These are phyloP conservation scores for Talaromyces thailandensis DNA, from an alignment of 495 filamentous ascomycete species.

Conservation along the genomic window DNA sequence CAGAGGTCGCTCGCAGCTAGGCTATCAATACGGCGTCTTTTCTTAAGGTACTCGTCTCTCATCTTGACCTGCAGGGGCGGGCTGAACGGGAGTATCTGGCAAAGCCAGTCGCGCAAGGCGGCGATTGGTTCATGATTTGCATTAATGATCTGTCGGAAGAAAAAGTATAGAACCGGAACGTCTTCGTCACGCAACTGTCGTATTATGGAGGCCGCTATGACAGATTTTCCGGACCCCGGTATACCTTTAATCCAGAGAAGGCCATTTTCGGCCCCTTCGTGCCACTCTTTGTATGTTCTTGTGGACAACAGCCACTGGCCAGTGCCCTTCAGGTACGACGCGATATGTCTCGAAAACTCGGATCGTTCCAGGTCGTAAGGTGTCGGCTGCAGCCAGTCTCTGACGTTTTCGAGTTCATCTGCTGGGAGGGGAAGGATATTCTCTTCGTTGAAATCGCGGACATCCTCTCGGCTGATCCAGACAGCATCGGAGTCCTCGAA, in stretches of 20 bases:
- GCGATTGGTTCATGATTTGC: conserved; percentile 34
- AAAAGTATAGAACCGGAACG: conserved; percentile 40
- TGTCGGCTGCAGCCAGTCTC: conserved; percentile 13
- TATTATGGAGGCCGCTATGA: conserved; percentile 33
- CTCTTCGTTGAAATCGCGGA: conserved; percentile 11
- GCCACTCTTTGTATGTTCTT: conserved; percentile 32
- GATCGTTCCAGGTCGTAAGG: conserved; percentile 11
- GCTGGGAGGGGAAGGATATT: conserved; percentile 11
- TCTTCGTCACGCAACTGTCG: conserved; percentile 17
- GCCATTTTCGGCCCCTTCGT: conserved; percentile 19
- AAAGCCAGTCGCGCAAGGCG: conserved; percentile 34
- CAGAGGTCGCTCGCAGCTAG: conserved; percentile 15
- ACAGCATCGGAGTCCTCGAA: conserved; percentile 1
- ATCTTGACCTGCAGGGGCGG: conserved; percentile 25
- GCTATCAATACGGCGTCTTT: conserved; percentile 8
- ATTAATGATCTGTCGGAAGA: conserved; percentile 44
- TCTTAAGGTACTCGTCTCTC: conserved; percentile 13
- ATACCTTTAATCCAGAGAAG: conserved; percentile 42
- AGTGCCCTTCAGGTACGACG: conserved; percentile 9
- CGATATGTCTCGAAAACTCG: conserved; percentile 9
- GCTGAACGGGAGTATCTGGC: conserved; percentile 29
- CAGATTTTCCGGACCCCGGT: conserved; percentile 43
- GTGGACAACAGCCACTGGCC: conserved; percentile 12
- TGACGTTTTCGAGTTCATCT: conserved; percentile 7
- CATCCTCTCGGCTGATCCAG: conserved; percentile 1